Base-by-base conservation (phyloP, 2,329 filamentous ascomycete genomes). In the Xenoacremonium recifei region DNA sequence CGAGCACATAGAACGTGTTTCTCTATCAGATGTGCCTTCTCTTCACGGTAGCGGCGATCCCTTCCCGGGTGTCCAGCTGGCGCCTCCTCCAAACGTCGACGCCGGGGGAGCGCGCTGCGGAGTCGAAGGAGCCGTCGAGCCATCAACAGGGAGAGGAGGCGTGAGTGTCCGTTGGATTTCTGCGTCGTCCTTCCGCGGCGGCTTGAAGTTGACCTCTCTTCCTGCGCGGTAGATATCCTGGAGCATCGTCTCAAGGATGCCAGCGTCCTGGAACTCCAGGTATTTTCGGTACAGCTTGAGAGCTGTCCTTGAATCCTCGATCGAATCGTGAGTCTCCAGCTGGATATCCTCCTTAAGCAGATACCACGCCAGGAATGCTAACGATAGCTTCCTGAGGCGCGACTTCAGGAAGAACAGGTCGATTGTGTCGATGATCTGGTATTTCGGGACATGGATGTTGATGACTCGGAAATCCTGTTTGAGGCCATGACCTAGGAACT, bases 401-500 rank as follows among this genome's bases (percentile, higher is more conserved):
- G 80, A 76, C 42, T 85, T 82, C 44, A 95, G 82, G 66, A 87
- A 95, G 71, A 95, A 97, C 2, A 96, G 76, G 50, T 95, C 86
- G 53, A 91, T 90, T 0, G 95, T 99, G 66, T 99, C 93, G 41
- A 99, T 89, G 25, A 96, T 86, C 63, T 99, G 93, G 4, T 80
- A 68, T 61, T 85, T 88, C 2, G 95, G 93, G 0, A 99, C 87
- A 63, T 96, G 89, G 42, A 99, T 96, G 65, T 99, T 99, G 68
- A 96, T 95, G 42, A 95, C 95, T 39, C 93, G 89, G 69, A 99
- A 97, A 66, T 99, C 93, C 55, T 93, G 92, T 53, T 89, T 89
- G 31, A 99, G 75, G 4, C 92, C 92, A 59, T 99, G 93, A 3
- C 93, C 93, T 5, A 99, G 79, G 62, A 99, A 99, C 49, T 88